Evolutionary conservation across 2,329 filamentous ascomycete genomes (phyloP), one percentile per base, ranked within the genome.

Genomic region (Aspergillus ustus): DNA sequence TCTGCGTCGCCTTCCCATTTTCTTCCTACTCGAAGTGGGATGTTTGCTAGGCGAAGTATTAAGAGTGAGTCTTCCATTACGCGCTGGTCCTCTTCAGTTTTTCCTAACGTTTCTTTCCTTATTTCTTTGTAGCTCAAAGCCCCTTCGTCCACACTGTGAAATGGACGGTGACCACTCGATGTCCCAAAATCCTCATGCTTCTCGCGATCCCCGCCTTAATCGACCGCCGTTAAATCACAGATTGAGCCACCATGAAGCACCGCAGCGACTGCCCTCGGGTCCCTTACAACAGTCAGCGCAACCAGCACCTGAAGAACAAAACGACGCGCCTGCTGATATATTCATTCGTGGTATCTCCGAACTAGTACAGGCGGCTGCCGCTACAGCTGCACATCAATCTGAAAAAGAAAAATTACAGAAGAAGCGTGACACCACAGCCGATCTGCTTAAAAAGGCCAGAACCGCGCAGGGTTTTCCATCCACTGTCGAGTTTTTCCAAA

Each of bases 301-400:
- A 9, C 45, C 52, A 29, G 25, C 48, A 15, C 19, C 29, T 25
- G 59, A 59, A 19, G 9, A 7, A 7, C 59, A 52, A 20, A 59
- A 55, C 51, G 59, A 50, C 19, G 8, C 22, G 15, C 11, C 54
- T 44, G 56, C 53, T 17, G 67, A 82, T 80, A 84, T 84, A 64
- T 78, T 83, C 61, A 19, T 70, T 31, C 68, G 61, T 44, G 59
- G 62, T 3, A 59, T 73, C 40, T 61, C 67, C 6, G 67, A 70
- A 5, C 62, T 72, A 34, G 60, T 68, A 6, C 63, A 66, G 40
- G 53, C 65, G 9, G 60, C 60, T 3, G 64, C 79, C 7, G 69
- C 73, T 45, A 60, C 61, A 13, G 55, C 60, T 8, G 69, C 68
- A 31, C 57, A 72, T 7, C 68, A 73, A 8, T 64, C 73, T 2